Percentiles rank a stretch among this genome's conserved stretches.
Evolutionary conservation across 371 early-diverging fungal species (phyloP).

Genomic region (Conidiobolus incongruus): DNA sequence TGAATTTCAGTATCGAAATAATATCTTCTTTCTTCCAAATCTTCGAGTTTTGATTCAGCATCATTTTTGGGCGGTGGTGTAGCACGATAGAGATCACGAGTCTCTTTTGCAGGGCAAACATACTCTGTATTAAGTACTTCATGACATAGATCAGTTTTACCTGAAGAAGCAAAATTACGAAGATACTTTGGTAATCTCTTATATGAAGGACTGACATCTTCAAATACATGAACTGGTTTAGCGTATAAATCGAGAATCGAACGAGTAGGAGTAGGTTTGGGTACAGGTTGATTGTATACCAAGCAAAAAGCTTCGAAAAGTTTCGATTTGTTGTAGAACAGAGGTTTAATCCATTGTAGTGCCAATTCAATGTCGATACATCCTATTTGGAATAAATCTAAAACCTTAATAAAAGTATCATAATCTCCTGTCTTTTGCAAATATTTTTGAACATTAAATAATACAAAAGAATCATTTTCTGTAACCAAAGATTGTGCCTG

Average conservation of each 20-base stretch:
- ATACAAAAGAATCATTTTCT: no score
- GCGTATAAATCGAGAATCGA: conserved; percentile 36
- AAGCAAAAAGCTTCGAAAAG: conserved; percentile 16
- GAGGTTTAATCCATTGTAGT: conserved; percentile 61
- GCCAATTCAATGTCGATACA: conserved; percentile 60
- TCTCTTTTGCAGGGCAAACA: conserved; percentile 84
- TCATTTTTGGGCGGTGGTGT: conserved; percentile 78
- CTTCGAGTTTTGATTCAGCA: conserved; percentile 86
- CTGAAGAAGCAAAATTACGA: conserved; percentile 43
- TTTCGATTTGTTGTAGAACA: conserved; percentile 31
- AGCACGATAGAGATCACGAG: conserved; percentile 89
- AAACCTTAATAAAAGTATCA: conserved; percentile 87
- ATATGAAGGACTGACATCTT: background rate
- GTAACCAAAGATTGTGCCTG: no score
- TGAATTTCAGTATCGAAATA: conserved; percentile 96
- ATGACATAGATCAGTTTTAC: conserved; percentile 64
- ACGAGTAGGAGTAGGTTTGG: conserved; percentile 35
- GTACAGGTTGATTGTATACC: conserved; percentile 33
- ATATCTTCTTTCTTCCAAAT: conserved; percentile 94
- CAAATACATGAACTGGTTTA: conserved; percentile 14
- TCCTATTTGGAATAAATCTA: conserved; percentile 91
- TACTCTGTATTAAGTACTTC: conserved; percentile 93
- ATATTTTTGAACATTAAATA: no score
- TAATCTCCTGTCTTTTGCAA: no score
- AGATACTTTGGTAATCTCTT: conserved; percentile 16